Evolutionary conservation across 441 rosid genomes (phyloP).

Genomic region (Eutrema salsugineum): DNA sequence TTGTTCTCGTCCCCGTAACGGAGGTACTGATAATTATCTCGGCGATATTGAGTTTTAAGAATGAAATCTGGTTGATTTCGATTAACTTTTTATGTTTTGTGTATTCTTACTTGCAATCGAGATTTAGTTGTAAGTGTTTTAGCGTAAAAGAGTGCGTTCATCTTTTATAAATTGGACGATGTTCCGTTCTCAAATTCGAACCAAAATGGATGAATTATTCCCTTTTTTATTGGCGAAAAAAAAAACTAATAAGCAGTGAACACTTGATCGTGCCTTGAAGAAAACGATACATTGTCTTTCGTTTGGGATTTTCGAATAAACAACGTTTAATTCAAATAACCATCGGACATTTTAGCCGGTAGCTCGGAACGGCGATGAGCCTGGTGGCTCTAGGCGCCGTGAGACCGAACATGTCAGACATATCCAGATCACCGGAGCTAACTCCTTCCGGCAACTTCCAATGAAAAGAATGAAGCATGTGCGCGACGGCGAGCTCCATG

Average conservation of each 20-base stretch:
- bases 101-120: neutral
- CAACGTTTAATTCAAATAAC: neutral
- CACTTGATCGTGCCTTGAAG: too few relatives aligned
- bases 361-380: conserved; percentile 59
- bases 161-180: too few relatives aligned
- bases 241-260: too few relatives aligned
- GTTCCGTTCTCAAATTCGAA: too few relatives aligned
- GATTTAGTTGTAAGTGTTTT: conserved; percentile 3
- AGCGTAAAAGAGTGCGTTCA: neutral
- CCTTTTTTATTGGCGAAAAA: too few relatives aligned
- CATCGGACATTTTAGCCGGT: conserved; percentile 40
- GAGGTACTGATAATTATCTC: neutral
- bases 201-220: too few relatives aligned
- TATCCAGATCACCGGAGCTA: conserved; percentile 53
- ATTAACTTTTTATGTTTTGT: neutral
- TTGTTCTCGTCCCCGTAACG: neutral
- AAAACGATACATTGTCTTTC: too few relatives aligned
- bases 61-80: neutral
- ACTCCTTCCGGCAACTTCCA: conserved; percentile 67
- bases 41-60: neutral
- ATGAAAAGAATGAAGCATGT: conserved; percentile 61
- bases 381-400: conserved; percentile 66
- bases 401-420: conserved; percentile 68
- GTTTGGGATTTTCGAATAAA: neutral
- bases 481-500: conserved; percentile 51